Evolutionary conservation across 2,329 filamentous ascomycete genomes (phyloP).

Genomic region (Fusarium neocosmosporiellum): DNA sequence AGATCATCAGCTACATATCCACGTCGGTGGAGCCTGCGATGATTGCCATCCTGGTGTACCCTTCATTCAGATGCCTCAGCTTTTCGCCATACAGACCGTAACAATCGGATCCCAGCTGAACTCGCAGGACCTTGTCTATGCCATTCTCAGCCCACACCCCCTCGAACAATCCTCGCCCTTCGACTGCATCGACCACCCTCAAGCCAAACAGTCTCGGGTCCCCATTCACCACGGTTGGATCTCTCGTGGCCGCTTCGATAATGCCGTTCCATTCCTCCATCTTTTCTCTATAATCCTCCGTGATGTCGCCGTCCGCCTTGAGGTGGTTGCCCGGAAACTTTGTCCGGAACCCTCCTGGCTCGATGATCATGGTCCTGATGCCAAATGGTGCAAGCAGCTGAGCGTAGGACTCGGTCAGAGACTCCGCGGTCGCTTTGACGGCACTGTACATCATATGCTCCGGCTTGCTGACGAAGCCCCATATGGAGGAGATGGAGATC

Average conservation of each 20-base stretch:
- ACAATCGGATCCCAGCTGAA: conserved; percentile 13
- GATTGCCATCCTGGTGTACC: neutral
- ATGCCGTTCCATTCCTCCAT: conserved; percentile 6
- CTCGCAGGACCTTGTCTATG: neutral
- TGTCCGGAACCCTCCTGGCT: conserved; percentile 17
- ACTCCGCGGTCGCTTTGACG: conserved; percentile 3
- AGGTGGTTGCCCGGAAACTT: conserved; percentile 5
- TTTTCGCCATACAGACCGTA: conserved; percentile 1
- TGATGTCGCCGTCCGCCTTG: conserved; percentile 2
- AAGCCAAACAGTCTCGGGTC: conserved; percentile 12
- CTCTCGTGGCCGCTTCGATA: conserved; percentile 1
- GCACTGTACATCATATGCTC: conserved; percentile 22
- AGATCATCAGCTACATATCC: no score
- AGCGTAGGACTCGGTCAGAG: conserved; percentile 16
- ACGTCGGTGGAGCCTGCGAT: conserved; percentile 1
- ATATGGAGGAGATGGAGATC: conserved; percentile 15
- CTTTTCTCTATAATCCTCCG: conserved; percentile 1
- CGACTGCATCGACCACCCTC: neutral
- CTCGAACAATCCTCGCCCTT: neutral
- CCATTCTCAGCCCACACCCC: neutral
- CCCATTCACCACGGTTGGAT: conserved; percentile 5
- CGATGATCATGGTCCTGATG: conserved; percentile 13
- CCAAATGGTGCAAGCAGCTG: conserved; percentile 11
- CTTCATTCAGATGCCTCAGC: neutral
- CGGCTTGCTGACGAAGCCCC: conserved; percentile 8